Evolutionary conservation across 495 filamentous ascomycete genomes (phyloP).

Genomic region (Tuber melanosporum): DNA sequence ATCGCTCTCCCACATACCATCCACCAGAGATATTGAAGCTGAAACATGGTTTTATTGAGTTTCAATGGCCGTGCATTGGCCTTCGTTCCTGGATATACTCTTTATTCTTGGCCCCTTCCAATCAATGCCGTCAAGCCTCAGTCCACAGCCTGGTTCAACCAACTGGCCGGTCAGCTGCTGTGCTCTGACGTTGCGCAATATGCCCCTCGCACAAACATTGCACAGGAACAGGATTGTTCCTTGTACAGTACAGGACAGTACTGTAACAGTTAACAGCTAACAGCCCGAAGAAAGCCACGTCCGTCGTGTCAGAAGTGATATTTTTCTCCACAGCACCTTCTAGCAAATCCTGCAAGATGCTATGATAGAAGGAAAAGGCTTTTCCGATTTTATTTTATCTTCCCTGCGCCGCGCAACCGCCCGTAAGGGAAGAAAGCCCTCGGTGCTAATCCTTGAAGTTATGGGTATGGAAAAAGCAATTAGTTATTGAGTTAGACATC

Average conservation of each 20-base stretch:
- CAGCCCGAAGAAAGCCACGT: constrained; percentile 19
- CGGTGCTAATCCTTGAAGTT: constrained; percentile 15
- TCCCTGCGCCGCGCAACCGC: constrained; percentile 25
- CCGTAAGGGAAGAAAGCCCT: constrained; percentile 15
- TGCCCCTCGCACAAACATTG: constrained; percentile 20
- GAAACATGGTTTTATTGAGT: constrained; percentile 22
- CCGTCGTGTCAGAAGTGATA: constrained; percentile 12
- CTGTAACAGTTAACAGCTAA: constrained; percentile 18
- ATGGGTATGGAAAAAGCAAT: constrained; percentile 26
- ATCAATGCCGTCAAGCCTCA: not conserved
- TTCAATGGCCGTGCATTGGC: constrained; percentile 11
- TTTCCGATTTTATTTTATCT: constrained; percentile 10
- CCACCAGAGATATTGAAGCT: constrained; percentile 11
- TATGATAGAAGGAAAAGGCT: not conserved
- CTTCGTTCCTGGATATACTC: constrained; percentile 10
- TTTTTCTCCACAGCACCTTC: constrained; percentile 10
- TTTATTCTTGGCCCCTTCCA: not conserved
- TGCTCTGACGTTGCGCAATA: constrained; percentile 24
- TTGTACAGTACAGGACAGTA: constrained; percentile 21
- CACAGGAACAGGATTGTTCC: constrained; percentile 27
- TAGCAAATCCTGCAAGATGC: not conserved
- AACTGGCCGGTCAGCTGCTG: constrained; percentile 18
- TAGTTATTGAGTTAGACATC: constrained; percentile 23
- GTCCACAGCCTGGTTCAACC: constrained; percentile 4
- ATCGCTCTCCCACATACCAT: constrained; percentile 4